phyloP scores from a whole-genome alignment of 192 early-diverging fungal genomes.

The Allomyces javanicus region DNA sequence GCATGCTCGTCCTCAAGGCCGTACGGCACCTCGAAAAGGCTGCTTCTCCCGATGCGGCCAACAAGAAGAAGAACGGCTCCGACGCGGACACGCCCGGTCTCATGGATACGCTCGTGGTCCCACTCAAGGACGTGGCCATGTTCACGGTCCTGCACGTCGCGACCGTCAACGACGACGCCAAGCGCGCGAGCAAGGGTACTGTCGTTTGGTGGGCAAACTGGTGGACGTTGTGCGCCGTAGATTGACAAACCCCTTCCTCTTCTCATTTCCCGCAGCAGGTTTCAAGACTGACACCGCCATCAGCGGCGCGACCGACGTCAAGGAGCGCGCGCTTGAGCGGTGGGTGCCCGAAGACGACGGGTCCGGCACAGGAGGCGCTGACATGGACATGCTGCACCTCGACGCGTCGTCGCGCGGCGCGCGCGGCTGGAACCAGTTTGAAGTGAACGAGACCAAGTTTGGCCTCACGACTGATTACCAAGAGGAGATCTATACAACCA shows the following conservation, averaged over 20 bases:
- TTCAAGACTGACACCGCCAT: constrained; percentile 89
- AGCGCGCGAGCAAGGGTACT: neutral
- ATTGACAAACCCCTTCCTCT: neutral
- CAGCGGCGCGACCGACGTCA: constrained; percentile 36
- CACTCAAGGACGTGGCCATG: neutral
- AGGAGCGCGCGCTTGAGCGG: constrained; percentile 65
- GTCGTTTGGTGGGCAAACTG: neutral
- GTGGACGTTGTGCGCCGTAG: no score
- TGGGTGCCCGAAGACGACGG: constrained; percentile 57
- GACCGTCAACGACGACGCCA: neutral
- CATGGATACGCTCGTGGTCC: neutral
- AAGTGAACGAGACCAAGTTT: constrained; percentile 77
- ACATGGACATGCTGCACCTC: constrained; percentile 7
- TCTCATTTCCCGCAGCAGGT: constrained; percentile 9
- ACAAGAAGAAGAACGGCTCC: neutral
- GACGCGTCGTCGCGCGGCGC: constrained; percentile 11
- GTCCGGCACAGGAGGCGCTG: constrained; percentile 1
- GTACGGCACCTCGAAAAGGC: neutral
- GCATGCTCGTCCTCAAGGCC: neutral
- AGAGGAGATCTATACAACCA: constrained; percentile 91
- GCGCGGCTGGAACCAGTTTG: constrained; percentile 90
- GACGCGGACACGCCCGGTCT: neutral
- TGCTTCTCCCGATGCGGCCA: neutral
- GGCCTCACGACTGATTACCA: constrained; percentile 89
- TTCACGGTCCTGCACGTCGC: neutral